A percentile compares a stretch with the other conserved stretches of the same genome.
Conservation (phyloP, 495 filamentous ascomycete genomes). For the Tuber magnatum region DNA sequence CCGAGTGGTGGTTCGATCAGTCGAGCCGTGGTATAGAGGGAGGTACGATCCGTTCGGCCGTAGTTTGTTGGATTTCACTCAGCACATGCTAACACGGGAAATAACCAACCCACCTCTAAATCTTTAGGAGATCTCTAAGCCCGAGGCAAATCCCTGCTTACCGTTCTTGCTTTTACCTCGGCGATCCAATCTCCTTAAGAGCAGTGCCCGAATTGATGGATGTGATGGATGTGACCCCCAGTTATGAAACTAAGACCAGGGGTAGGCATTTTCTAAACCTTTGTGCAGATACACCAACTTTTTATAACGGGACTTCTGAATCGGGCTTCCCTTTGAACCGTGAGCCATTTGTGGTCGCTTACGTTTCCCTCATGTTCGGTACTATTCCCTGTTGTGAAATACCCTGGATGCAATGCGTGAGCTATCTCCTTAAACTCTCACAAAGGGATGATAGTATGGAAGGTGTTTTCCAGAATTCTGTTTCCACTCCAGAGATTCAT, state of each 20-base stretch:
- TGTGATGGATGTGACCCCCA: too few relatives aligned
- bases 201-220: background rate
- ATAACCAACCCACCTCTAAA: background rate
- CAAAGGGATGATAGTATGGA: background rate
- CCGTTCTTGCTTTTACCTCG: background rate
- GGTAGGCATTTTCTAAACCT: background rate
- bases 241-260: background rate
- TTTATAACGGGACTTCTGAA: background rate
- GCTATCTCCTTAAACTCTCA: background rate
- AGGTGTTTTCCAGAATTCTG: background rate
- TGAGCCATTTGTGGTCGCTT: background rate
- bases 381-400: background rate
- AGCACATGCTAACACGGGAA: background rate
- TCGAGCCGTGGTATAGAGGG: too few relatives aligned
- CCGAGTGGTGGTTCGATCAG: background rate
- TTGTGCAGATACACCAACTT: background rate
- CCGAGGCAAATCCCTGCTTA: background rate
- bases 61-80: background rate
- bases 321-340: background rate
- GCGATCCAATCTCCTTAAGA: background rate
- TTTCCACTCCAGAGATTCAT: background rate
- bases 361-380: background rate
- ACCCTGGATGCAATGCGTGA: background rate
- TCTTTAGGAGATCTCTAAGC: background rate
- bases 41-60: background rate